A percentile compares a stretch with the other conserved stretches of the same genome.
phyloP scores from a whole-genome alignment of 2,329 filamentous ascomycete genomes.

The Phyllosticta capitalensis region DNA sequence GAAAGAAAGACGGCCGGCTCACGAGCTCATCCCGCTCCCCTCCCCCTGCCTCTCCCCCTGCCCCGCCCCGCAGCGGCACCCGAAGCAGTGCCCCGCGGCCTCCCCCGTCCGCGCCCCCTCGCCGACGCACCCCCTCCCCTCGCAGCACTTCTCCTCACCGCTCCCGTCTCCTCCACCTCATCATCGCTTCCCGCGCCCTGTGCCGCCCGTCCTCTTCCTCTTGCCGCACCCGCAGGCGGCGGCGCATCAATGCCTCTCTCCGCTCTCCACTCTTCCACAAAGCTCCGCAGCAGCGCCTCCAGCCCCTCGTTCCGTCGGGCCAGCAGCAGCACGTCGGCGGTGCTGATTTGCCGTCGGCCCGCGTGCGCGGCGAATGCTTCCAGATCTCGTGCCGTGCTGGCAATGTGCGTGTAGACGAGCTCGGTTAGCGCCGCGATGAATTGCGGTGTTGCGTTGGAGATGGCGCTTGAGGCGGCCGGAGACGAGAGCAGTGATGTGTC shows the following conservation, averaged over 20 bases:
- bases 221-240: neutral
- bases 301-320: slow-evolving; percentile 80
- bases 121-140: neutral
- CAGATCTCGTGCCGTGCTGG: slow-evolving; percentile 53
- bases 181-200: neutral
- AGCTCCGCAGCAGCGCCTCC: slow-evolving; percentile 61
- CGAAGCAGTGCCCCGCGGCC: neutral
- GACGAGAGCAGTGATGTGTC: slow-evolving; percentile 62
- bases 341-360: slow-evolving; percentile 67
- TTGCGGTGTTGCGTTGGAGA: slow-evolving; percentile 71
- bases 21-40: neutral
- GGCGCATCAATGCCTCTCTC: slow-evolving; percentile 13
- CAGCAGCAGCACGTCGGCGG: slow-evolving; percentile 80
- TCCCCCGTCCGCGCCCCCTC: neutral
- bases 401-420: slow-evolving; percentile 78
- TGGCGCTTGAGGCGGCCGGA: slow-evolving; percentile 46
- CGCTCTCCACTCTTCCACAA: slow-evolving; percentile 45
- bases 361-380: slow-evolving; percentile 60
- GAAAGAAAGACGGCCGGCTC: neutral
- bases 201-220: neutral
- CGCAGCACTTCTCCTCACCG: neutral
- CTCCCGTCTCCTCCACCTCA: neutral
- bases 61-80: neutral
- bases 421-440: slow-evolving; percentile 73
- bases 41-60: slow-evolving; percentile 4